These are phyloP conservation scores for Lentinula detonsa DNA, from an alignment of 768 basidiomycete genomes.

Conservation along the genomic window DNA sequence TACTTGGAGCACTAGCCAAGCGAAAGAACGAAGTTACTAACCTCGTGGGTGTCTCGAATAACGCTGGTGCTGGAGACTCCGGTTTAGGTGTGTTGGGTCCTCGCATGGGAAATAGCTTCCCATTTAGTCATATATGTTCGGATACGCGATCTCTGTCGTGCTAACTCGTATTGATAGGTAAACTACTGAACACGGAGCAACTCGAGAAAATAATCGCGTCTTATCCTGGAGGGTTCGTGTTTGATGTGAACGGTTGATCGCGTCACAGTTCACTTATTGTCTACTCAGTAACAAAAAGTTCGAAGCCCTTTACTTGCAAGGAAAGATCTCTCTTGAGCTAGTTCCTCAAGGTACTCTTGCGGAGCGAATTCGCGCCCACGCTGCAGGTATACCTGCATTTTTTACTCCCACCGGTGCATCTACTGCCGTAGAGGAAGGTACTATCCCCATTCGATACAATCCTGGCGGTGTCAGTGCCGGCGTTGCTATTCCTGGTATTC, in stretches of 20 bases:
- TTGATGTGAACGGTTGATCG: background rate
- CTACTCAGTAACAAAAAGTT: slow-evolving; percentile 76
- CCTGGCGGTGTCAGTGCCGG: slow-evolving; percentile 67
- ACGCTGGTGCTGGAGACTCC: slow-evolving; percentile 66
- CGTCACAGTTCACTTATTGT: background rate
- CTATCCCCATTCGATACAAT: slow-evolving; percentile 76
- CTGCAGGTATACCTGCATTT: slow-evolving; percentile 91
- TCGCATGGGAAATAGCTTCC: background rate
- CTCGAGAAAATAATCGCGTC: slow-evolving; percentile 82
- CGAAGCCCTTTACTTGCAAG: slow-evolving; percentile 73
- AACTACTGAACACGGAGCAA: slow-evolving; percentile 68
- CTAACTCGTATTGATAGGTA: slow-evolving; percentile 37
- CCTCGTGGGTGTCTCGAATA: slow-evolving; percentile 85
- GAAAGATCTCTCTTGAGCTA: slow-evolving; percentile 79
- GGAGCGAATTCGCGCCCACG: slow-evolving; percentile 83
- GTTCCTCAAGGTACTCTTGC: slow-evolving; percentile 90
- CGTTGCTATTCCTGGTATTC: slow-evolving; percentile 64
- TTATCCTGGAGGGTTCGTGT: slow-evolving; percentile 75
- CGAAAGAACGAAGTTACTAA: slow-evolving; percentile 61
- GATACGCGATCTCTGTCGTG: background rate
- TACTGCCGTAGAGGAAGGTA: slow-evolving; percentile 76
- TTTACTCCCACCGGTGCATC: slow-evolving; percentile 87
- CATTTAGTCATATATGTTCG: background rate
- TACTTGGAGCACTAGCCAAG: slow-evolving; percentile 71
- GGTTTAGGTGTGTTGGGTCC: slow-evolving; percentile 52